phyloP scores from a whole-genome alignment of 805 yeast species.

The Ogataea corticis region DNA sequence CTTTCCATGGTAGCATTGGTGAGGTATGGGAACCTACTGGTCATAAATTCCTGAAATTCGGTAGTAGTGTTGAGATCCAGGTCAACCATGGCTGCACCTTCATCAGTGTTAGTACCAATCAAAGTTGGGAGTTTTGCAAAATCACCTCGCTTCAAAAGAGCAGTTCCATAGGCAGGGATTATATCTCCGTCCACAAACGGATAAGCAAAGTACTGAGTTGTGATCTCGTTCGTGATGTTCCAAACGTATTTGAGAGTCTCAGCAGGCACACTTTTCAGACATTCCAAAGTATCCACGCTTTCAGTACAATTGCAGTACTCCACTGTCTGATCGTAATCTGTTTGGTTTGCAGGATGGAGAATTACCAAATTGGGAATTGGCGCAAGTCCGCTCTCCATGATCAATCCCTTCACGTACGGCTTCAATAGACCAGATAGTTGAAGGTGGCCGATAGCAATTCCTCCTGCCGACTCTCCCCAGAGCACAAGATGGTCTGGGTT shows the following conservation, averaged over 20 bases:
- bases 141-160: background rate
- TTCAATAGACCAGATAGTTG: background rate
- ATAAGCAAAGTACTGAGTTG: background rate
- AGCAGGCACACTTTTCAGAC: background rate
- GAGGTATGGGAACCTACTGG: background rate
- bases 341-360: background rate
- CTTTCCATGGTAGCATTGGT: background rate
- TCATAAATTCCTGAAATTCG: background rate
- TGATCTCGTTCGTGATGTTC: constrained; percentile 1
- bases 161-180: constrained; percentile 3
- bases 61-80: background rate
- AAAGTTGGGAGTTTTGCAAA: constrained; percentile 1
- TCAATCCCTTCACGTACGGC: constrained; percentile 1
- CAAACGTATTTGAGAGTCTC: constrained; percentile 1
- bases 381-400: constrained; percentile 1
- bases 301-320: background rate
- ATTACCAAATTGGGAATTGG: background rate
- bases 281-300: background rate
- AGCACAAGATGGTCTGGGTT: constrained; percentile 2
- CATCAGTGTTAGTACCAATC: constrained; percentile 1
- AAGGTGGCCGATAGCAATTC: background rate
- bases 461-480: constrained; percentile 6
- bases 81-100: background rate
- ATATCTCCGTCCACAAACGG: constrained; percentile 3
- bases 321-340: background rate